Base-by-base conservation (phyloP, 306 rosid species). In the Betula pendula region DNA sequence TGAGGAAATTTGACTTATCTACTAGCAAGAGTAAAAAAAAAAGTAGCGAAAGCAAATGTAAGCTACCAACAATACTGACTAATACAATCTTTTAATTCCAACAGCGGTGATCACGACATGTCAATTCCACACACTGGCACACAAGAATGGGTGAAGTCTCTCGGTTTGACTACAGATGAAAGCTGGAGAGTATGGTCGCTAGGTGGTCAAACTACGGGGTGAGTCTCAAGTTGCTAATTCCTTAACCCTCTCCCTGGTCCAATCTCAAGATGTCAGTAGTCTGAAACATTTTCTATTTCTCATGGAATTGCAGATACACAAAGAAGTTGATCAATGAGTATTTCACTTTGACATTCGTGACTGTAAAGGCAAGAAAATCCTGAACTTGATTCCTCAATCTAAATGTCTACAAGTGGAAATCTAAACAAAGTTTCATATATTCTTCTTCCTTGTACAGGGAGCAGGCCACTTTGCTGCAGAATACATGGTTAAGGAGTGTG, bases 381-480 rank as follows among this genome's bases (percentile, higher is more conserved):
- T 5, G 29, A 5, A 27, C 11, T 60, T 3, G 27, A 60, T 31
- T 60, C 11, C 22, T 6, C 40, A 19, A 50, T 60, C n/a, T 29
- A 60, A 60, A 60, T 60, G 27, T 27, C 40, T 29, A 14, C 42
- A 29, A 29, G n/a, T 40, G 13, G 47, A 35, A n/a, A 10, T 4
- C 48, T 35, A 38, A 66, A 66, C 29, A 35, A 38, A 65, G 70
- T 66, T 38, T 66, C 29, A 38, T 59, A 25, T 59, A 29, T 66
- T 66, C 8, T 42, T 66, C 3, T 35, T 66, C 45, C 25, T 59
- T 49, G 71, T 49, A 20, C 74, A 76, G 80, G 80, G 74, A 76
- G 80, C 68, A 68, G 80, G 80, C 20, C 80, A 76, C 74, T 67
- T 67, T 76, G 80, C 80, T 16, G 80, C 80, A 68, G 80, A 76